Base-by-base conservation (phyloP, 345 rosid species). In the Mercurialis annua region DNA sequence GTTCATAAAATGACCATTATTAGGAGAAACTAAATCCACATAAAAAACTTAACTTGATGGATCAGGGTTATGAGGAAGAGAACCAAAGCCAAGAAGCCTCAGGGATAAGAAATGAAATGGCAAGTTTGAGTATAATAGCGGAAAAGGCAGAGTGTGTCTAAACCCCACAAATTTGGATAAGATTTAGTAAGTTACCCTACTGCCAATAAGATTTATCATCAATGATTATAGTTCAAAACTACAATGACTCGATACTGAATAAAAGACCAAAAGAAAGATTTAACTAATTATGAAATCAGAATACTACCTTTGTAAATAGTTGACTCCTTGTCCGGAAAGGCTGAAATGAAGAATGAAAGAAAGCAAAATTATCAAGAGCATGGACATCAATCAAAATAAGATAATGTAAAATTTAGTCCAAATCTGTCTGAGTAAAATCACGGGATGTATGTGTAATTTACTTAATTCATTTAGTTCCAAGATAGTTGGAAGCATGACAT, bases 301-400 rank as follows among this genome's bases (percentile, higher is more conserved):
- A 21, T 12, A 57, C 72, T 67, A 93, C 98, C 94, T 87, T 90
- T 10, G 87, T 81, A 64, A 84, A 93, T 34, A 93, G 87, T 42
- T 61, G 87, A 64, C 86, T 93, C 81, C 96, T 90, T 0, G 94
- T 87, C 30, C n/a, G 89, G 62, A 93, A 86, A 53, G 98, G 98
- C 98, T 93, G 88, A 64, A 83, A 66, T 67, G 68, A 50, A 48
- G 57, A 30, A 34, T 23, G 11, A 11, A 7, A 54, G 21, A 48
- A 9, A 11, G 2, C 48, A 26, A 42, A 3, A 56, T 15, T n/a
- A 57, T 18, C 24, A 31, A n/a, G 34, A 34, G 24, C 62, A 33
- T 6, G 2, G 11, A 56, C 40, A 55, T 18, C 29, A 12, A 43
- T 54, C 65, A 68, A 67, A 26, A 29, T 10, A 34, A 68, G 30